Conservation (phyloP, 2,329 filamentous ascomycete genomes). For the Beauveria australis region DNA sequence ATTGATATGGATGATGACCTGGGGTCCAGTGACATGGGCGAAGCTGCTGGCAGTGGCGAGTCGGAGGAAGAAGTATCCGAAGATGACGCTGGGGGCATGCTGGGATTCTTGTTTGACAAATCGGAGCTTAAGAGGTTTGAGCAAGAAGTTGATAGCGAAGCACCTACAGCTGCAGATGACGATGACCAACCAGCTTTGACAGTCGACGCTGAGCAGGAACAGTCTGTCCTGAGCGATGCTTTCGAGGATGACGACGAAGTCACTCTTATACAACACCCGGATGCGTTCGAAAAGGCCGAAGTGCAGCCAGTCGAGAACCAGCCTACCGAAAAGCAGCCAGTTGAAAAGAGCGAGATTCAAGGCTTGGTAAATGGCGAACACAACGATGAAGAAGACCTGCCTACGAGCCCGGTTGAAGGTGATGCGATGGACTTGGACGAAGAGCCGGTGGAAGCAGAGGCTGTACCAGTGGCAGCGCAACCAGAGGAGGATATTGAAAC, state of each 20-base stretch:
- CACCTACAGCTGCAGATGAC: background rate
- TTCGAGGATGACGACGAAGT: slow-evolving; percentile 26
- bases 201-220: slow-evolving; percentile 24
- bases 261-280: slow-evolving; percentile 24
- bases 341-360: slow-evolving; percentile 6
- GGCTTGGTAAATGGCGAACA: background rate
- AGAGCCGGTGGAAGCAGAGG: background rate
- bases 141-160: slow-evolving; percentile 25
- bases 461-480: background rate
- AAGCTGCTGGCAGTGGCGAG: slow-evolving; percentile 35
- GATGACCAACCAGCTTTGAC: slow-evolving; percentile 7
- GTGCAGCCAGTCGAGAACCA: slow-evolving; percentile 12
- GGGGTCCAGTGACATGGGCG: slow-evolving; percentile 46
- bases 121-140: slow-evolving; percentile 48
- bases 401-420: slow-evolving; percentile 18
- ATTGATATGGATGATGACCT: slow-evolving; percentile 62
- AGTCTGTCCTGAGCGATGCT: background rate
- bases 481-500: slow-evolving; percentile 17
- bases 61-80: slow-evolving; percentile 34
- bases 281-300: slow-evolving; percentile 13
- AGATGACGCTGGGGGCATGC: slow-evolving; percentile 39
- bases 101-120: slow-evolving; percentile 52
- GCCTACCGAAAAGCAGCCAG: slow-evolving; percentile 10
- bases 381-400: background rate
- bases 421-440: slow-evolving; percentile 35